These are phyloP conservation scores for Chloranthus sessilifolius DNA, from an alignment of 164 flowering plant genomes.

Conservation along the genomic window DNA sequence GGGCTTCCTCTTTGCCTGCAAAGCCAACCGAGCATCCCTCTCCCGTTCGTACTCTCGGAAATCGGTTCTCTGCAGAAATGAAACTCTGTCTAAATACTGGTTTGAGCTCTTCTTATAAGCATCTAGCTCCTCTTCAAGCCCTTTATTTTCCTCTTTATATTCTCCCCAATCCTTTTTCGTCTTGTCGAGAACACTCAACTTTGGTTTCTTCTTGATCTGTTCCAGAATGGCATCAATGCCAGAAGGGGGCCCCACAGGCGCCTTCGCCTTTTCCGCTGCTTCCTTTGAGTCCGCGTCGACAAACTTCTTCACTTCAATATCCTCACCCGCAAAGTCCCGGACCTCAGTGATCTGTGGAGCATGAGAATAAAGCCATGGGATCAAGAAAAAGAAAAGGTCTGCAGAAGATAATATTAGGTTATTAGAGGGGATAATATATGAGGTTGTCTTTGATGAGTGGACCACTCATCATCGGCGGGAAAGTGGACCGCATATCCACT, in stretches of 20 bases:
- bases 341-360: conserved; percentile 68
- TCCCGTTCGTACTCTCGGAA: conserved; percentile 84
- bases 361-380: conserved; percentile 4
- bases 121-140: conserved; percentile 87
- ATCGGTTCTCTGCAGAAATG: conserved; percentile 87
- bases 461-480: too few relatives aligned
- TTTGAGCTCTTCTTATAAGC: conserved; percentile 95
- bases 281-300: conserved; percentile 77
- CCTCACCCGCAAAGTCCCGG: conserved; percentile 89
- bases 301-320: conserved; percentile 67
- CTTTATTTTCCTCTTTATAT: conserved; percentile 77
- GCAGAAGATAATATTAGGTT: too few relatives aligned
- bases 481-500: too few relatives aligned
- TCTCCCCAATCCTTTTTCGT: conserved; percentile 98
- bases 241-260: conserved; percentile 38
- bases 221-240: conserved; percentile 92
- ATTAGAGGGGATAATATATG: too few relatives aligned
- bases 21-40: conserved; percentile 82
- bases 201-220: conserved; percentile 89
- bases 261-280: conserved; percentile 65
- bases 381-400: too few relatives aligned
- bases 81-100: conserved; percentile 74
- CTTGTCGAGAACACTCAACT: conserved; percentile 95
- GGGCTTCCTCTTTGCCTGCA: conserved; percentile 59
- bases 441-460: too few relatives aligned